Evolutionary conservation across 306 rosid species (phyloP).

Genomic region (Rosa rugosa): DNA sequence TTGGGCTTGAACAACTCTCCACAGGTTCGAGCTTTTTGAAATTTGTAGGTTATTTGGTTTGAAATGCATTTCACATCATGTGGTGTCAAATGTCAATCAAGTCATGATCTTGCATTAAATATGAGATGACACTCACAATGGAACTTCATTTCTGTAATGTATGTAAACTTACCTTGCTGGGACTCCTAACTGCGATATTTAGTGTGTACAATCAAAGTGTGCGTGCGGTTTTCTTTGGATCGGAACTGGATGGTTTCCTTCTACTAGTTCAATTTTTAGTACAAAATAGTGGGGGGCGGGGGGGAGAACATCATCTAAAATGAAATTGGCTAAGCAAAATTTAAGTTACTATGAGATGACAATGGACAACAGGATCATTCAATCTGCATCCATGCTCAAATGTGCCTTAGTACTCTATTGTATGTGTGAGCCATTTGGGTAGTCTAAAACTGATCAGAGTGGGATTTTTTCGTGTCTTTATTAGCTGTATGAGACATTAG

Average conservation of each 20-base stretch:
- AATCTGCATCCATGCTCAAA: neutral
- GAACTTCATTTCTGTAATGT: neutral
- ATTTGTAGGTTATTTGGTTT: neutral
- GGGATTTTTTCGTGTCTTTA: slow-evolving; percentile 9
- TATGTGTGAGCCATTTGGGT: neutral
- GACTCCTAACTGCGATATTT: neutral
- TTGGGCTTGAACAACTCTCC: slow-evolving; percentile 79
- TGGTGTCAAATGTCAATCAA: neutral
- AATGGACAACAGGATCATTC: neutral
- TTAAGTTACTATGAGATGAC: neutral
- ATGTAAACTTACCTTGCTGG: neutral
- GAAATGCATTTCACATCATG: neutral
- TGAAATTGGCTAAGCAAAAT: neutral
- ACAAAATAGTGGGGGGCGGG: neutral
- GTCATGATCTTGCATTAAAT: neutral
- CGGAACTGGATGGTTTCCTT: neutral
- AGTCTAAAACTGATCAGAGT: neutral
- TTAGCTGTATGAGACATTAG: slow-evolving; percentile 86
- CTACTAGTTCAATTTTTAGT: neutral
- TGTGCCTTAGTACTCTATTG: neutral
- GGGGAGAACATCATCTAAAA: neutral
- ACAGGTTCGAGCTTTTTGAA: slow-evolving; percentile 50
- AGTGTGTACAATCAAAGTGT: neutral
- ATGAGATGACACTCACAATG: neutral
- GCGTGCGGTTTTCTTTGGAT: neutral